These are phyloP conservation scores for Diplocarpon rosae DNA, from an alignment of 2,329 filamentous ascomycete species.

Conservation along the genomic window DNA sequence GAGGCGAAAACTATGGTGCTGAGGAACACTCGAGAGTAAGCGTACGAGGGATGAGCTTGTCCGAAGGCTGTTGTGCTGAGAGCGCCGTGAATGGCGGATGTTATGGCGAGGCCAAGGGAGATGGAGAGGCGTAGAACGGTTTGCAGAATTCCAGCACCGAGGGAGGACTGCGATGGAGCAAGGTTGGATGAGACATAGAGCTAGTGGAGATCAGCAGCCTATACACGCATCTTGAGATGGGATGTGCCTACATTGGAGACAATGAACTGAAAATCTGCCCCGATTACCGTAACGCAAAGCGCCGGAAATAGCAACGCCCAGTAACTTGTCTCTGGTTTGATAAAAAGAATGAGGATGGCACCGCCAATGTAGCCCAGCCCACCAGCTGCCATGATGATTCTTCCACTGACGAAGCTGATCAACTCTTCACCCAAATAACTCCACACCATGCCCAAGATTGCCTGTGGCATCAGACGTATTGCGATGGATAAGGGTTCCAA, in stretches of 20 bases:
- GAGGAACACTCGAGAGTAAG: constrained; percentile 42
- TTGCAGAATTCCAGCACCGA: constrained; percentile 59
- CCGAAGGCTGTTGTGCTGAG: constrained; percentile 3
- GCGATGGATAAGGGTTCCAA: constrained; percentile 37
- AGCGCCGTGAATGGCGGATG: constrained; percentile 43
- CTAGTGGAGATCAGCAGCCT: constrained; percentile 26
- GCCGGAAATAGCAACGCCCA: constrained; percentile 57
- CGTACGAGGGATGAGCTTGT: constrained; percentile 36
- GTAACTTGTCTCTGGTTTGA: constrained; percentile 43
- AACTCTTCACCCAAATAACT: constrained; percentile 52
- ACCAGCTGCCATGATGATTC: constrained; percentile 42
- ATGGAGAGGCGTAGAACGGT: constrained; percentile 39
- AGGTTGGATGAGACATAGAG: constrained; percentile 49
- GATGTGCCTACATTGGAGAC: constrained; percentile 47
- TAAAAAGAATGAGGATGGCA: constrained; percentile 44
- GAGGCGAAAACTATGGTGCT: constrained; percentile 35
- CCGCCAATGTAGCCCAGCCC: constrained; percentile 31
- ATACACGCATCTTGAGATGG: neutral
- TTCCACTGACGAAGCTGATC: constrained; percentile 54
- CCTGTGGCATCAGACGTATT: constrained; percentile 53
- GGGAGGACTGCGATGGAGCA: constrained; percentile 43
- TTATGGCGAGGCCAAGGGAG: constrained; percentile 49
- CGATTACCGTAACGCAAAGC: constrained; percentile 48
- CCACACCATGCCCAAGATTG: constrained; percentile 49
- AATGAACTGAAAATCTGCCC: constrained; percentile 60